Conservation (phyloP, 2,329 filamentous ascomycete genomes). For the Mollisiaceae sp. region DNA sequence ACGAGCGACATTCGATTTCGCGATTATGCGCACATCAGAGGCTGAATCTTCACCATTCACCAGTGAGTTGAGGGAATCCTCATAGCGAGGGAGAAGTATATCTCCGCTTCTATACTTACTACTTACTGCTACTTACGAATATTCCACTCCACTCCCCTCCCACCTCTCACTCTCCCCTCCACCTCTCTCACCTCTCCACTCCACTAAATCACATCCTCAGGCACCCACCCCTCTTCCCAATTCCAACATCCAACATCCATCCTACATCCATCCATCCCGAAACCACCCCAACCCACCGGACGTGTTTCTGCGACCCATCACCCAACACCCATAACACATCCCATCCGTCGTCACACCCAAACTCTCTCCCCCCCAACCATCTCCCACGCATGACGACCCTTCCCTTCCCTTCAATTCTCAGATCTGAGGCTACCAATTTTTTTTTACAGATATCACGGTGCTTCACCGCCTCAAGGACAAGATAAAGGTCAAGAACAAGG, state of each 20-base stretch:
- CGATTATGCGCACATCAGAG: not conserved
- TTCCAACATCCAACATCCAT: too few relatives aligned
- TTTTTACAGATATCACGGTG: not conserved
- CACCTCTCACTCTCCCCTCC: not conserved
- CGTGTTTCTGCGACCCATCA: constrained; percentile 32
- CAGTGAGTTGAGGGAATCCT: not conserved
- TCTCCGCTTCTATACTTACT: not conserved
- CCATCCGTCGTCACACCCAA: constrained; percentile 11
- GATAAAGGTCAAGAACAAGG: not conserved
- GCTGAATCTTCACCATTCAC: not conserved
- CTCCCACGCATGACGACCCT: not conserved
- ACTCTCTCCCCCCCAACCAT: constrained; percentile 3
- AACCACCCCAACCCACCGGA: constrained; percentile 14
- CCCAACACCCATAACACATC: too few relatives aligned
- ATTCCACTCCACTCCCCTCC: not conserved
- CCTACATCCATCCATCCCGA: too few relatives aligned
- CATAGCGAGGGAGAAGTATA: not conserved
- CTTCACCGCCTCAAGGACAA: not conserved
- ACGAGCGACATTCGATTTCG: not conserved
- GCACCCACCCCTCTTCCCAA: not conserved
- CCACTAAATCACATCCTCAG: not conserved
- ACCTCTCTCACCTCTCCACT: not conserved
- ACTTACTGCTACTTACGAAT: not conserved
- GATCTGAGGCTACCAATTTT: not conserved
- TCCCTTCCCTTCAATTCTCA: not conserved